Evolutionary conservation across 495 filamentous ascomycete genomes (phyloP).

Genomic region (Xylaria longipes): DNA sequence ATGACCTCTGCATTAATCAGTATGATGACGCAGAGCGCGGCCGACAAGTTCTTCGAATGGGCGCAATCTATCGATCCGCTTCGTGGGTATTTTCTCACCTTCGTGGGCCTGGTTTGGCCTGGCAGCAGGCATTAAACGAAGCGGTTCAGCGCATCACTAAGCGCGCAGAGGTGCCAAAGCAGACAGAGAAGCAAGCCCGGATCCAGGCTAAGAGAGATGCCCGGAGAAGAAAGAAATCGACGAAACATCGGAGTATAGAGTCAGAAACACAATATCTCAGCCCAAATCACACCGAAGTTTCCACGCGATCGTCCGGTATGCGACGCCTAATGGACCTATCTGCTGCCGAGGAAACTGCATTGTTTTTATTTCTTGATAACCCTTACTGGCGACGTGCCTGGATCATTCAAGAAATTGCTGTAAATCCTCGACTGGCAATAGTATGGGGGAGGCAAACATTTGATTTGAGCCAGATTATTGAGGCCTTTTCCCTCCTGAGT

Average conservation of each 20-base stretch:
- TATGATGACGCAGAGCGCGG: slow-evolving; percentile 28
- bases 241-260: background rate
- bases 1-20: slow-evolving; percentile 35
- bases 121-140: slow-evolving; percentile 6
- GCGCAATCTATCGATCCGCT: slow-evolving; percentile 20
- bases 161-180: background rate
- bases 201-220: background rate
- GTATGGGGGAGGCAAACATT: slow-evolving; percentile 19
- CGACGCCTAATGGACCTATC: slow-evolving; percentile 4
- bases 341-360: slow-evolving; percentile 19
- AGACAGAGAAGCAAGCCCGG: background rate
- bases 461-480: slow-evolving; percentile 8
- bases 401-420: slow-evolving; percentile 24
- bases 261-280: background rate
- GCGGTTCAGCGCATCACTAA: slow-evolving; percentile 1
- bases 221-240: slow-evolving; percentile 5
- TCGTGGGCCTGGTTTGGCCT: background rate
- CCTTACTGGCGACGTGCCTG: slow-evolving; percentile 22
- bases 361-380: slow-evolving; percentile 14
- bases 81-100: slow-evolving; percentile 13
- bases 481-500: slow-evolving; percentile 2
- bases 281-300: background rate
- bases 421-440: slow-evolving; percentile 19
- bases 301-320: background rate
- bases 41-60: slow-evolving; percentile 28